Percentiles rank a stretch among this genome's conserved stretches.
phyloP scores from a whole-genome alignment of 495 filamentous ascomycete genomes.

The Neurospora sp. region DNA sequence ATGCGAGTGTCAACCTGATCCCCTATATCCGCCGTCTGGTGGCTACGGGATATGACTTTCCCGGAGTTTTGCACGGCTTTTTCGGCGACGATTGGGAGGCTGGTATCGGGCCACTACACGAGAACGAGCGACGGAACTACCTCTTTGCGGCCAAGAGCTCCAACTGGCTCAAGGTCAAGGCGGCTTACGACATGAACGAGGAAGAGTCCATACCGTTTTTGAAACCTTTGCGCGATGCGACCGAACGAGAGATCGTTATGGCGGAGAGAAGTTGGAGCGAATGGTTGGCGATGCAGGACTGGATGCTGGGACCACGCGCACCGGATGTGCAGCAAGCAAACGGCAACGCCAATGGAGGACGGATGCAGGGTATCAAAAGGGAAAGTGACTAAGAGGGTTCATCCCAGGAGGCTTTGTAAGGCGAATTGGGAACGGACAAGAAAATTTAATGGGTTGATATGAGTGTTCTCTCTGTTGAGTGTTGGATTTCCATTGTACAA shows the following conservation, averaged over 20 bases:
- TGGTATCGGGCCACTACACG: slow-evolving; percentile 73
- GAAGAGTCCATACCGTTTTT: slow-evolving; percentile 81
- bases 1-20: slow-evolving; percentile 58
- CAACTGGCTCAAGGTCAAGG: slow-evolving; percentile 79
- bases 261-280: slow-evolving; percentile 78
- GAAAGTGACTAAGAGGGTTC: neutral
- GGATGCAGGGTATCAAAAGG: neutral
- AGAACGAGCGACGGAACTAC: slow-evolving; percentile 87
- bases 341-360: neutral
- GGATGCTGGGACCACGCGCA: slow-evolving; percentile 68
- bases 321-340: slow-evolving; percentile 14
- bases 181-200: slow-evolving; percentile 74
- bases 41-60: slow-evolving; percentile 82
- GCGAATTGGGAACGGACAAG: neutral
- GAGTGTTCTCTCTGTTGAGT: neutral
- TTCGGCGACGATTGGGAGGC: slow-evolving; percentile 84
- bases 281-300: slow-evolving; percentile 91
- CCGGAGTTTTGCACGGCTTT: slow-evolving; percentile 79
- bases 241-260: slow-evolving; percentile 68
- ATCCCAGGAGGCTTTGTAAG: neutral
- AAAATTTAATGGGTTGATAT: neutral
- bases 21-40: slow-evolving; percentile 88
- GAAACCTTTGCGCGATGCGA: slow-evolving; percentile 61
- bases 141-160: slow-evolving; percentile 89
- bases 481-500: neutral